Conservation (phyloP, 805 yeast genomes). For the Candida pseudoglaebosa region DNA sequence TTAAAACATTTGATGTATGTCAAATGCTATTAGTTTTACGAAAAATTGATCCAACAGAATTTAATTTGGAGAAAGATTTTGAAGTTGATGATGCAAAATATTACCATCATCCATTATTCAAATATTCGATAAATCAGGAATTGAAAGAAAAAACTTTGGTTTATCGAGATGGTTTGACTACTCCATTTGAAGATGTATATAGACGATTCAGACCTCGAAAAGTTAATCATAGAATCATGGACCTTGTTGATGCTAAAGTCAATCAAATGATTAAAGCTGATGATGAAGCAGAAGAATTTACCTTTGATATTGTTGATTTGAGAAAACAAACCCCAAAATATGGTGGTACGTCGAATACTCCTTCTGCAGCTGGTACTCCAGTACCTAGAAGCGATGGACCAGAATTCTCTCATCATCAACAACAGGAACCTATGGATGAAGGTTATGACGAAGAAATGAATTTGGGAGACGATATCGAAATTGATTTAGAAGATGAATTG, state of each 20-base stretch:
- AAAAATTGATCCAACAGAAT: constrained; percentile 35
- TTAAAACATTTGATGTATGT: constrained; percentile 79
- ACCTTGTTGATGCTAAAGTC: constrained; percentile 74
- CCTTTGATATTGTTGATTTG: constrained; percentile 67
- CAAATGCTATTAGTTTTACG: constrained; percentile 80
- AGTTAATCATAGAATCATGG: constrained; percentile 65
- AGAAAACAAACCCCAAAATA: constrained; percentile 30
- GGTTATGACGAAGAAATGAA: constrained; percentile 31
- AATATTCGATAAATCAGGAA: constrained; percentile 29
- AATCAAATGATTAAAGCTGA: constrained; percentile 72
- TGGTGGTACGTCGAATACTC: constrained; percentile 21
- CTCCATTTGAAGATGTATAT: constrained; percentile 70
- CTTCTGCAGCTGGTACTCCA: constrained; percentile 26
- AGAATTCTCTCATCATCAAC: constrained; percentile 7
- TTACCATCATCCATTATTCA: constrained; percentile 39
- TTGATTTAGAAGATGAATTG: constrained; percentile 51
- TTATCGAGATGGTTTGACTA: constrained; percentile 76
- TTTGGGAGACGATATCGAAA: constrained; percentile 16
- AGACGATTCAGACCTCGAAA: constrained; percentile 69
- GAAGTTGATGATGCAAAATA: constrained; percentile 34
- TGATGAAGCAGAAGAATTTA: constrained; percentile 76
- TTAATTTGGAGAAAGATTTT: constrained; percentile 45
- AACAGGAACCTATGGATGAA: constrained; percentile 19
- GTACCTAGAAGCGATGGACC: constrained; percentile 10
- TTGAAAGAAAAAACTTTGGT: constrained; percentile 44